Evolutionary conservation across 192 early-diverging fungal species (phyloP).

Genomic region (Phycomyces blakesleeanus): DNA sequence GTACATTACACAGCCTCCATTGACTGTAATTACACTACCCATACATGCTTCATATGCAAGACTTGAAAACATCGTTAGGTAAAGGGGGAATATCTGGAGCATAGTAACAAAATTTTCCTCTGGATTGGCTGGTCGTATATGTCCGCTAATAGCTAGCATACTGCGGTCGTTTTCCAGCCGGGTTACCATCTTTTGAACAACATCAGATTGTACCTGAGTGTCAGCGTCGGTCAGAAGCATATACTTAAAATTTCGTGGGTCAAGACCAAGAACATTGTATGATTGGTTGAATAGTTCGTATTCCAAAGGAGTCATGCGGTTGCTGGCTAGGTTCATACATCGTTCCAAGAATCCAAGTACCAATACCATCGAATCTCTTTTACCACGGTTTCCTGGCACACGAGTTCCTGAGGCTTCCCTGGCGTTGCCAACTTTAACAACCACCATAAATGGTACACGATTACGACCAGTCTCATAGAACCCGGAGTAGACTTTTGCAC

Average conservation of each 20-base stretch:
- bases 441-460: slow-evolving; percentile 56
- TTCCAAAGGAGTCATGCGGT: slow-evolving; percentile 63
- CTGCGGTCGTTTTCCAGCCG: slow-evolving; percentile 52
- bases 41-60: slow-evolving; percentile 65
- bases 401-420: slow-evolving; percentile 31
- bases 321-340: slow-evolving; percentile 53
- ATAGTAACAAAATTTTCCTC: slow-evolving; percentile 57
- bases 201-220: slow-evolving; percentile 57
- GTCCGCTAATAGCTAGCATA: slow-evolving; percentile 62
- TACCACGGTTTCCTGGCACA: slow-evolving; percentile 72
- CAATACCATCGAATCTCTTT: slow-evolving; percentile 85
- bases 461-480: slow-evolving; percentile 50
- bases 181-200: slow-evolving; percentile 47
- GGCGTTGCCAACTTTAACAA: slow-evolving; percentile 63
- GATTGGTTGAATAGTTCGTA: slow-evolving; percentile 67
- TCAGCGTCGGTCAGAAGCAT: slow-evolving; percentile 67
- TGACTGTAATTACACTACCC: slow-evolving; percentile 58
- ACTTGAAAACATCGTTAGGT: slow-evolving; percentile 58
- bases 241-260: slow-evolving; percentile 61
- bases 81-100: slow-evolving; percentile 68
- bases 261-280: slow-evolving; percentile 58
- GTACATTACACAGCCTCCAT: slow-evolving; percentile 69
- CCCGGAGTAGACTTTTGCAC: slow-evolving; percentile 68
- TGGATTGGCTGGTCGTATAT: slow-evolving; percentile 65
- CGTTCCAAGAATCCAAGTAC: slow-evolving; percentile 82